phyloP scores from a whole-genome alignment of 176 grass and related monocot species.

The Avena insularis region DNA sequence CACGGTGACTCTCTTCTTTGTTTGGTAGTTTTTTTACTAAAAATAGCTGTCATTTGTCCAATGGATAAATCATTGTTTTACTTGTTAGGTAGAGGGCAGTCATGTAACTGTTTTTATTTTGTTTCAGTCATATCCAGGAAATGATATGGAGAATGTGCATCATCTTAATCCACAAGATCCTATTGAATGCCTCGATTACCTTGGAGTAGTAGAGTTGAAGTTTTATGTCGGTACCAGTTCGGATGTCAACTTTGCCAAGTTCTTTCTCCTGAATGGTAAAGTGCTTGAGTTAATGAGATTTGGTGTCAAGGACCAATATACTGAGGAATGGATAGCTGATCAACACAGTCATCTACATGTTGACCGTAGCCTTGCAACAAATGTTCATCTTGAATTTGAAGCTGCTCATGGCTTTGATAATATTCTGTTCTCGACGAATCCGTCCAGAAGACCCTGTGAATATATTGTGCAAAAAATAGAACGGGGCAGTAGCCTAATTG shows the following conservation, averaged over 20 bases:
- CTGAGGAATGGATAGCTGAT: conserved; percentile 6
- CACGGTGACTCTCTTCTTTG: conserved; percentile 1
- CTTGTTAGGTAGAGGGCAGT: not conserved
- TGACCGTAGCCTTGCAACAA: not conserved
- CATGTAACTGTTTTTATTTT: not conserved
- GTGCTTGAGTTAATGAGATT: conserved; percentile 16
- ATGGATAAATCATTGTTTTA: not conserved
- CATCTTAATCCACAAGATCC: conserved; percentile 7
- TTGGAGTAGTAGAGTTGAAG: not conserved
- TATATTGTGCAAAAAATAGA: too few species aligned
- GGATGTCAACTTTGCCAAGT: conserved; percentile 35
- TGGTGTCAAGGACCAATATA: conserved; percentile 22
- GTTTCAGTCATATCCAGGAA: conserved; percentile 10
- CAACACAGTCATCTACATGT: not conserved
- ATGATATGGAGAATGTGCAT: conserved; percentile 25
- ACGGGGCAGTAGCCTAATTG: too few species aligned
- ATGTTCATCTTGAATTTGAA: not conserved
- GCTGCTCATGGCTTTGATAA: not conserved
- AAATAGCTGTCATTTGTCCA: not conserved
- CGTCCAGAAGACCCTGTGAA: not conserved
- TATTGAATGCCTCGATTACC: conserved; percentile 21
- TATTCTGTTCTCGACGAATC: not conserved
- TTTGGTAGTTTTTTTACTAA: not conserved
- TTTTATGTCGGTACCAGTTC: not conserved
- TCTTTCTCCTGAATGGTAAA: conserved; percentile 37